These are phyloP conservation scores for Tuber indicum DNA, from an alignment of 495 filamentous ascomycete genomes.

Conservation along the genomic window DNA sequence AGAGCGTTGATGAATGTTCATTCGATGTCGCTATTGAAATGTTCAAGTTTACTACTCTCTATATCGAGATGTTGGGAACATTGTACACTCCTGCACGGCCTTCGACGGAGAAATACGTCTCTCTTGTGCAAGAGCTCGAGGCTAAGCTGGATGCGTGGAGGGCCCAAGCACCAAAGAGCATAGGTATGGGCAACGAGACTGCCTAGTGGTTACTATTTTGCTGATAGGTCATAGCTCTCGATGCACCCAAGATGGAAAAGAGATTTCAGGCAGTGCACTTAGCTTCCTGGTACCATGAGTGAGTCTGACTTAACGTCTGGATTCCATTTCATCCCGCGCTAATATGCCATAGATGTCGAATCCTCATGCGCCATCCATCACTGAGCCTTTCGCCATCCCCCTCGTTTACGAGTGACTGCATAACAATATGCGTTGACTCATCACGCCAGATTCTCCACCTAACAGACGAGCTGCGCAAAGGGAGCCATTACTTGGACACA, in stretches of 20 bases:
- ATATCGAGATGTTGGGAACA: constrained; percentile 63
- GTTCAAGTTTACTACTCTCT: constrained; percentile 55
- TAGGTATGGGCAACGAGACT: constrained; percentile 19
- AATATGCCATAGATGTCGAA: constrained; percentile 34
- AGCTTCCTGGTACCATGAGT: constrained; percentile 47
- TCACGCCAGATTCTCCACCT: constrained; percentile 57
- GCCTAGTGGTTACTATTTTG: constrained; percentile 43
- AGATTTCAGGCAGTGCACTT: constrained; percentile 50
- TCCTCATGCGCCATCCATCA: constrained; percentile 64
- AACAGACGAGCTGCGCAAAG: constrained; percentile 53
- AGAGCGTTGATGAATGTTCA: constrained; percentile 54
- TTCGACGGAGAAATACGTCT: constrained; percentile 54
- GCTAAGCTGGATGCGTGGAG: constrained; percentile 52
- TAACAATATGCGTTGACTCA: constrained; percentile 60
- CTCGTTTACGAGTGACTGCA: constrained; percentile 58
- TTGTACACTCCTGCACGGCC: constrained; percentile 58
- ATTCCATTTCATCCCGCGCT: neutral
- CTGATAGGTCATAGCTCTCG: constrained; percentile 42
- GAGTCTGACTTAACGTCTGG: constrained; percentile 32
- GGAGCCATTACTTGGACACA: constrained; percentile 63
- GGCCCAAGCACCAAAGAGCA: constrained; percentile 51
- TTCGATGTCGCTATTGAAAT: constrained; percentile 59
- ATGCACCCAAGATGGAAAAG: constrained; percentile 49
- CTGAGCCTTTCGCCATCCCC: constrained; percentile 57
- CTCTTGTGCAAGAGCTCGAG: constrained; percentile 58